phyloP scores from a whole-genome alignment of 2,329 filamentous ascomycete species.

The Colletotrichum gigasporum region DNA sequence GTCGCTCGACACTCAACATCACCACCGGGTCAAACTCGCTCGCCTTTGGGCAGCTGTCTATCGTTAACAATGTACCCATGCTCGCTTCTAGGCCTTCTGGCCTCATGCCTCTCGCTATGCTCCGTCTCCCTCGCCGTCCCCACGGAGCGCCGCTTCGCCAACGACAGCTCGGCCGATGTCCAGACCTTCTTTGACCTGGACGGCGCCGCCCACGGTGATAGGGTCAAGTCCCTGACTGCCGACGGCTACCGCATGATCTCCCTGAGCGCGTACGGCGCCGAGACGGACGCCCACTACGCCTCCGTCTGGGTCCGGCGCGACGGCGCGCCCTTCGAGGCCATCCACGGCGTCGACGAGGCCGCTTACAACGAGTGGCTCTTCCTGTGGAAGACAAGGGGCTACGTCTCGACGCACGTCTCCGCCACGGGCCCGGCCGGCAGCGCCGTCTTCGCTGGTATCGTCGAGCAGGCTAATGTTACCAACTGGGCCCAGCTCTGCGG shows the following conservation, averaged over 20 bases:
- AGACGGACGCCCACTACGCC: slow-evolving; percentile 12
- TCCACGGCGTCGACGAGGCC: slow-evolving; percentile 20
- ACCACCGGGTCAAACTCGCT: not conserved
- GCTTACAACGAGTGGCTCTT: slow-evolving; percentile 28
- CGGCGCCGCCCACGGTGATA: slow-evolving; percentile 7
- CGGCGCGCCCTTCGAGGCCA: not conserved
- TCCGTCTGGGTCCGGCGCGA: slow-evolving; percentile 27
- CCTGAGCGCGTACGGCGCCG: slow-evolving; percentile 30
- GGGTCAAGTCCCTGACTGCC: slow-evolving; percentile 3
- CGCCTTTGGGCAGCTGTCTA: slow-evolving; percentile 7
- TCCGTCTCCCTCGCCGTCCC: not conserved
- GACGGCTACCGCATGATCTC: slow-evolving; percentile 31
- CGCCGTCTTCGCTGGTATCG: slow-evolving; percentile 29
- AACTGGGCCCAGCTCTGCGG: slow-evolving; percentile 29
- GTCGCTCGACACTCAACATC: not conserved
- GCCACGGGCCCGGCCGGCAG: slow-evolving; percentile 19
- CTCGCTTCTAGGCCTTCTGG: slow-evolving; percentile 14
- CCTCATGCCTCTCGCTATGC: slow-evolving; percentile 15
- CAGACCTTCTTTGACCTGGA: slow-evolving; percentile 21
- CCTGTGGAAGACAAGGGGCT: slow-evolving; percentile 22
- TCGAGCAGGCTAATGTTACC: slow-evolving; percentile 27
- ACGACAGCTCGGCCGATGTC: not conserved
- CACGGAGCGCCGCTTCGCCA: not conserved
- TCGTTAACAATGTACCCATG: slow-evolving; percentile 9
- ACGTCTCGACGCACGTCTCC: slow-evolving; percentile 29